Base-by-base conservation (phyloP, 2,329 filamentous ascomycete genomes). In the Fusarium musae region DNA sequence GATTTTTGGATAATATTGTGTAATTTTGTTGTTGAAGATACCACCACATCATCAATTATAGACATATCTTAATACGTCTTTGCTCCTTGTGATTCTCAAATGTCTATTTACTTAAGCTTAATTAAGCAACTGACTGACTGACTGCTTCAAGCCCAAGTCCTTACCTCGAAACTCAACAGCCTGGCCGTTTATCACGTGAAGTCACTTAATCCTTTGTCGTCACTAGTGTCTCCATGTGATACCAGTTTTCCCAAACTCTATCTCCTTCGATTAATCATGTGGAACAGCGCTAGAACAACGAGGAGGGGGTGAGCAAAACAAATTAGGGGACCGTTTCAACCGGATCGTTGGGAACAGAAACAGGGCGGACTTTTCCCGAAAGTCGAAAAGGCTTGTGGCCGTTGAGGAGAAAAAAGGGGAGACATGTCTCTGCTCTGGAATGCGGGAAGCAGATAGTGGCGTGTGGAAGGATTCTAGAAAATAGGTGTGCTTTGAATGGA, bases 1-100 rank as follows among this genome's bases (percentile, higher is more conserved):
- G 76, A 78, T 40, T 67, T 53, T 77, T 74, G 69, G 66, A 67
- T 70, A 66, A 62, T 63, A 62, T 50, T 62, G 62, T 69, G 56
- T 62, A 42, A 57, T 69, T 42, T 42, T 66, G 50, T 37, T 37
- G 43, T 34, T 59, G 34, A 61, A 75, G 66, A 72, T 70, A 73
- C 65, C 66, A 73, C 65, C 66, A 60, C 54, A 37, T 59, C 44
- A 62, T 56, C 47, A 53, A 65, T 54, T 49, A 17, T 44, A 52
- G 21, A 59, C 37, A 50, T 37, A 2, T 30, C 34, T 32, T 32
- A 13, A n/a, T 19, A 28, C 19, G 19, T 59, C 49, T 44, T 36
- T 36, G n/a, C 1, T n/a, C 9, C 23, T 13, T 36, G 17, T 36
- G 36, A 23, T 23, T 12, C 11, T 32, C 17, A 36, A 21, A 30